These are phyloP conservation scores for Knoxia roxburghii DNA, from an alignment of 257 asterid species.

Conservation along the genomic window DNA sequence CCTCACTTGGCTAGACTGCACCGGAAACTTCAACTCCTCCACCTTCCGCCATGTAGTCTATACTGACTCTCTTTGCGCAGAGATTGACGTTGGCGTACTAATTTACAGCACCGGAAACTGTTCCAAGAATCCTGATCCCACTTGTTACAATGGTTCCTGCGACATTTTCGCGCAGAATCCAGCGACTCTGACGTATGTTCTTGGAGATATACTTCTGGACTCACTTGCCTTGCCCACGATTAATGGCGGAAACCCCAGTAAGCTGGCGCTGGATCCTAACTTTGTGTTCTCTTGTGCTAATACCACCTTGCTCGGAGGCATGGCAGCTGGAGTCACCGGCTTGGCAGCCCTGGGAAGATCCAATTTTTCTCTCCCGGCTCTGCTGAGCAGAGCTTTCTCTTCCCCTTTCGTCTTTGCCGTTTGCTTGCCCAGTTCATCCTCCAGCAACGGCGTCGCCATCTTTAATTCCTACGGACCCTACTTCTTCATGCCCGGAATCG, in stretches of 20 bases:
- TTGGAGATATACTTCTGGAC: slow-evolving; percentile 21
- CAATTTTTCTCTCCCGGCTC: slow-evolving; percentile 33
- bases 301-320: slow-evolving; percentile 17
- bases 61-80: slow-evolving; percentile 5
- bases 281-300: slow-evolving; percentile 24
- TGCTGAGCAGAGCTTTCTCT: slow-evolving; percentile 24
- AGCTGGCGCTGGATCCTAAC: slow-evolving; percentile 7
- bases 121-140: slow-evolving; percentile 21
- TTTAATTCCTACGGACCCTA: slow-evolving; percentile 31
- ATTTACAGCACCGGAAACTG: slow-evolving; percentile 8
- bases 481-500: slow-evolving; percentile 19
- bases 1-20: slow-evolving; percentile 11
- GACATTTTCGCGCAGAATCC: slow-evolving; percentile 20
- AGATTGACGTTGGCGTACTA: neutral
- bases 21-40: slow-evolving; percentile 11
- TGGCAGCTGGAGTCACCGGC: slow-evolving; percentile 30
- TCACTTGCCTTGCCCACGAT: slow-evolving; percentile 17
- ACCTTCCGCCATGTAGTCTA: slow-evolving; percentile 11
- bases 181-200: slow-evolving; percentile 15
- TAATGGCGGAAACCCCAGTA: slow-evolving; percentile 10
- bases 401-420: slow-evolving; percentile 27
- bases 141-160: slow-evolving; percentile 32
- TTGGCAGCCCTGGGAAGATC: slow-evolving; percentile 37
- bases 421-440: slow-evolving; percentile 27
- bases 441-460: slow-evolving; percentile 21